Percentiles rank a stretch among this genome's conserved stretches.
These are phyloP conservation scores for Stenocarpella maydis DNA, from an alignment of 2,329 filamentous ascomycete species.

Conservation along the genomic window DNA sequence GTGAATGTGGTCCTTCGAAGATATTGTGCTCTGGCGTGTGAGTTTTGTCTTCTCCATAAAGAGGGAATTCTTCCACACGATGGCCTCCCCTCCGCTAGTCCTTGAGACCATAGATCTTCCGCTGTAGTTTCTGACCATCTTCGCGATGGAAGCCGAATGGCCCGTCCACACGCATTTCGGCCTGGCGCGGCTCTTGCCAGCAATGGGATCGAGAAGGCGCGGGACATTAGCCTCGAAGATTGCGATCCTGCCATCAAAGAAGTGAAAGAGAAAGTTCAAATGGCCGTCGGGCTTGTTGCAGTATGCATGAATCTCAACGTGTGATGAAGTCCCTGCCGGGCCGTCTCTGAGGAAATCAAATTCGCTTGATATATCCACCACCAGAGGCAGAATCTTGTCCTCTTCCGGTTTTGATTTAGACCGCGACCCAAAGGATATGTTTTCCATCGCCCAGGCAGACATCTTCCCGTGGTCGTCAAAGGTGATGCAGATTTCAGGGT, in stretches of 20 bases:
- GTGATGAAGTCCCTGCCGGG: slow-evolving; percentile 42
- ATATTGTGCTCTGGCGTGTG: slow-evolving; percentile 72
- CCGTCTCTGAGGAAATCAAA: slow-evolving; percentile 55
- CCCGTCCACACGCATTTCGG: slow-evolving; percentile 80
- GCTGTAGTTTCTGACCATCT: slow-evolving; percentile 85
- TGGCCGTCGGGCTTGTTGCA: slow-evolving; percentile 71
- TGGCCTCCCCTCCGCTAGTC: slow-evolving; percentile 79
- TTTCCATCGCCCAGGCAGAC: slow-evolving; percentile 93
- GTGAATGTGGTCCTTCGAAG: slow-evolving; percentile 75
- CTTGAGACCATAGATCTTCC: slow-evolving; percentile 83
- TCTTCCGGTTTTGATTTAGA: slow-evolving; percentile 40
- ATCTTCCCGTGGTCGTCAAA: slow-evolving; percentile 85
- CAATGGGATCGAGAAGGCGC: slow-evolving; percentile 78
- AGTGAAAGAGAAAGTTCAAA: slow-evolving; percentile 79
- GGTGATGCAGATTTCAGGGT: slow-evolving; percentile 86
- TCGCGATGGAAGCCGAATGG: slow-evolving; percentile 81
- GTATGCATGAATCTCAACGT: slow-evolving; percentile 78
- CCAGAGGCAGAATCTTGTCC: slow-evolving; percentile 84
- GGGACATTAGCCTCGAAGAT: slow-evolving; percentile 83
- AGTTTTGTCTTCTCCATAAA: slow-evolving; percentile 62
- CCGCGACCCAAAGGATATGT: slow-evolving; percentile 76
- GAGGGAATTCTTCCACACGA: slow-evolving; percentile 79
- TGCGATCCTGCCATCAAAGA: slow-evolving; percentile 84
- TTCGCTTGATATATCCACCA: slow-evolving; percentile 72
- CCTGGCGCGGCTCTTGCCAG: slow-evolving; percentile 66